Percentiles rank a stretch among this genome's conserved stretches.
These are phyloP conservation scores for Kodamaea sagamina DNA, from an alignment of 805 yeast genomes.

Conservation along the genomic window DNA sequence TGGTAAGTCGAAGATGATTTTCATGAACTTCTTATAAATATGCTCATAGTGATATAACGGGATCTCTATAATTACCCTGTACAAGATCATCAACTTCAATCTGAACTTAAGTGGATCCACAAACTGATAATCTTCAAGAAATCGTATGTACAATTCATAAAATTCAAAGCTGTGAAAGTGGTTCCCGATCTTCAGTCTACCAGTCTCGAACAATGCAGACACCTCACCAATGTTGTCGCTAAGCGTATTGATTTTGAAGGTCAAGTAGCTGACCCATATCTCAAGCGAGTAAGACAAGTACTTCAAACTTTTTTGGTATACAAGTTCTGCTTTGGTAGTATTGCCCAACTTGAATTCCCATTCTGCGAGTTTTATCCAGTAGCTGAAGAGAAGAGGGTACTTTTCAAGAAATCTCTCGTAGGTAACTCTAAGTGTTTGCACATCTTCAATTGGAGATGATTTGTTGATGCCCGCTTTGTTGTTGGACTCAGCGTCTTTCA, in stretches of 20 bases:
- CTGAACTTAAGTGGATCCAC: constrained; percentile 22
- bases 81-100: constrained; percentile 41
- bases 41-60: constrained; percentile 57
- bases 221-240: constrained; percentile 32
- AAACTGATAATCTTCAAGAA: constrained; percentile 36
- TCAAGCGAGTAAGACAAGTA: constrained; percentile 46
- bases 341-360: constrained; percentile 49
- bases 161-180: constrained; percentile 54
- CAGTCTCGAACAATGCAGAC: constrained; percentile 43
- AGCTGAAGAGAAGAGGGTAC: constrained; percentile 53
- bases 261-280: constrained; percentile 53
- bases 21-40: constrained; percentile 43
- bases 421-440: constrained; percentile 37
- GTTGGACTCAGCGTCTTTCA: constrained; percentile 32
- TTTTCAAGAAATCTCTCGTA: constrained; percentile 46
- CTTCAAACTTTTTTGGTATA: constrained; percentile 24
- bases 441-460: constrained; percentile 29
- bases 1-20: constrained; percentile 31
- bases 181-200: constrained; percentile 50
- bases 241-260: constrained; percentile 38
- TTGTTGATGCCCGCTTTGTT: constrained; percentile 34
- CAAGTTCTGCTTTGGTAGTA: constrained; percentile 33
- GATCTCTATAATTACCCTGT: constrained; percentile 53
- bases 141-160: constrained; percentile 51
- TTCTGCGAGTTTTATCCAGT: constrained; percentile 59